Conservation (phyloP, 192 early-diverging fungal genomes). For the Coemansia sp. region DNA sequence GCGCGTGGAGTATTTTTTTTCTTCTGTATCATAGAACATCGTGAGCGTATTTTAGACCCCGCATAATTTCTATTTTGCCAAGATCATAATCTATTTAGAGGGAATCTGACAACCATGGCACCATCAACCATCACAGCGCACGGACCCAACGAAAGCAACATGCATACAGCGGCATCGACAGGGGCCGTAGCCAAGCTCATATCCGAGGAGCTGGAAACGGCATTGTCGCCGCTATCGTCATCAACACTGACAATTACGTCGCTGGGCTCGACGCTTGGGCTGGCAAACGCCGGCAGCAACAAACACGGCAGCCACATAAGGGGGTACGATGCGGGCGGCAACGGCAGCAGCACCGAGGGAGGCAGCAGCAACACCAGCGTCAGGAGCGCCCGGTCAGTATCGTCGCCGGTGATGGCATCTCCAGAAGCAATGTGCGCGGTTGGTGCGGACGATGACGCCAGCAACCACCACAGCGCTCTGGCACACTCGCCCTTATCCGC, state of each 20-base stretch:
- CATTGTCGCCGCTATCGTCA: constrained; percentile 50
- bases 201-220: constrained; percentile 26
- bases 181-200: constrained; percentile 12
- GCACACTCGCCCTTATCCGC: too few relatives aligned
- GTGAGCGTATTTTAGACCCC: too few relatives aligned
- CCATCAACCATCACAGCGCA: constrained; percentile 8
- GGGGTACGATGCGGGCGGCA: constrained; percentile 1
- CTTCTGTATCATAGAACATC: neutral
- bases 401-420: neutral
- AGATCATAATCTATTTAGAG: neutral
- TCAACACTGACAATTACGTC: constrained; percentile 49
- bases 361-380: constrained; percentile 1
- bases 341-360: constrained; percentile 4
- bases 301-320: neutral
- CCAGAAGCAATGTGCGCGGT: neutral
- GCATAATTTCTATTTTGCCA: neutral
- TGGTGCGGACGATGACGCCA: neutral
- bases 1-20: neutral
- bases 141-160: constrained; percentile 2
- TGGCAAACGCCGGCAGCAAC: constrained; percentile 2
- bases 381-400: constrained; percentile 1
- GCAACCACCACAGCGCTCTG: neutral
- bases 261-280: constrained; percentile 38
- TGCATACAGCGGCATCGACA: neutral
- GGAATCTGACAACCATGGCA: constrained; percentile 4